Evolutionary conservation across 768 basidiomycete genomes (phyloP).

Genomic region (Rhodotorula paludigena): DNA sequence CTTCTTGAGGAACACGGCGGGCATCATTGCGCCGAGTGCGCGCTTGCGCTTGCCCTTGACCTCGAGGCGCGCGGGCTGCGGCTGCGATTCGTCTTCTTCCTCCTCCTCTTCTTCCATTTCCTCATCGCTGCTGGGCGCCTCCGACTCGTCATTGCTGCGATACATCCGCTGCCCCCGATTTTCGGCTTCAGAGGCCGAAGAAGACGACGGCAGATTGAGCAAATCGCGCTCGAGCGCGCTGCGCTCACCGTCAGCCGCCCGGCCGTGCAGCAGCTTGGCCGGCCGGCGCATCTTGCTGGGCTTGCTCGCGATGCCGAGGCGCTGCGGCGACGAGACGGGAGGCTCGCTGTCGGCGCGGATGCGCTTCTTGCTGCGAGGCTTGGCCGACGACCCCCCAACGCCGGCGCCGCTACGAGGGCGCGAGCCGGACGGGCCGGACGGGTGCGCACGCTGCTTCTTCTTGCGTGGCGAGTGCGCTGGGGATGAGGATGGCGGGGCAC

Average conservation of each 20-base stretch:
- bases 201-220: slow-evolving; percentile 1
- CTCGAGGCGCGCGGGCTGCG: background rate
- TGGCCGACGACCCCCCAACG: no score
- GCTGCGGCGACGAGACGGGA: slow-evolving; percentile 4
- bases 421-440: background rate
- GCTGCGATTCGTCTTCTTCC: slow-evolving; percentile 15
- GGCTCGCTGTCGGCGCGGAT: slow-evolving; percentile 24
- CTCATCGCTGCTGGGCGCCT: background rate
- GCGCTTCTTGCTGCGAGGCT: background rate
- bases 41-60: slow-evolving; percentile 27
- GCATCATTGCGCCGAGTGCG: slow-evolving; percentile 40
- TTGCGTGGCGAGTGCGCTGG: background rate
- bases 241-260: no score
- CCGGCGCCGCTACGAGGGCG: no score
- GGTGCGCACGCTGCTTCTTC: no score
- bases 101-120: background rate
- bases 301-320: background rate
- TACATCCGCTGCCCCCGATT: background rate
- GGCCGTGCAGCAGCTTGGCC: background rate
- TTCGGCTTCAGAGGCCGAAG: background rate
- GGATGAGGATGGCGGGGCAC: slow-evolving; percentile 5
- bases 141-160: slow-evolving; percentile 19
- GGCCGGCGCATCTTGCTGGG: background rate
- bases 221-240: slow-evolving; percentile 29
- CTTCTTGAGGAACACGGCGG: slow-evolving; percentile 39